Conservation (phyloP, 345 rosid species). For the Eucalyptus caleyi region DNA sequence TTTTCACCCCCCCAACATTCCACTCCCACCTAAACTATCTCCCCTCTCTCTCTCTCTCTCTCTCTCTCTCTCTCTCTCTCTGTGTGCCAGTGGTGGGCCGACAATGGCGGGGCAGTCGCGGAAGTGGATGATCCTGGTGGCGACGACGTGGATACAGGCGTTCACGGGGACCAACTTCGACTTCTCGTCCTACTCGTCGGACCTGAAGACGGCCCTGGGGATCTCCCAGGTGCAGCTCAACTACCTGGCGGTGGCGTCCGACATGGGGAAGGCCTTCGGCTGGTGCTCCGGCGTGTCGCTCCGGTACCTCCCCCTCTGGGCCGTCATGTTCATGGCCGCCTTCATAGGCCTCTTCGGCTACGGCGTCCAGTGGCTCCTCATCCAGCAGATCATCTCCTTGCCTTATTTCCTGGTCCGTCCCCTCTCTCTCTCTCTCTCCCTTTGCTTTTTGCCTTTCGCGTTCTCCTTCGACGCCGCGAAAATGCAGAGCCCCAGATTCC, state of each 20-base stretch:
- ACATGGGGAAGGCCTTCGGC: conserved; percentile 68
- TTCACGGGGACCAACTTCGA: conserved; percentile 81
- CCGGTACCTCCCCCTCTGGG: conserved; percentile 41
- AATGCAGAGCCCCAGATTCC: background rate
- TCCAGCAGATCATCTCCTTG: conserved; percentile 23
- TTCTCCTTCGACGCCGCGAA: background rate
- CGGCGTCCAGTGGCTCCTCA: conserved; percentile 69
- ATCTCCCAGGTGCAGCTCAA: conserved; percentile 63
- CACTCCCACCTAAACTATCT: background rate
- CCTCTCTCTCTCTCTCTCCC: background rate
- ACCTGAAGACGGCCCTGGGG: conserved; percentile 46
- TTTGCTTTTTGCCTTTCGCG: background rate
- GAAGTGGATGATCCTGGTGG: conserved; percentile 57
- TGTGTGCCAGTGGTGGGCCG: no score
- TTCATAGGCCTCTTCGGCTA: conserved; percentile 44
- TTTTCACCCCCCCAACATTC: background rate
- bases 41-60: background rate
- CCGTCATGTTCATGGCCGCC: conserved; percentile 45
- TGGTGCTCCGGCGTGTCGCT: conserved; percentile 67
- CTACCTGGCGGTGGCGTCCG: conserved; percentile 67
- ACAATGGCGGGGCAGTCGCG: conserved; percentile 41
- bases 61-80: background rate
- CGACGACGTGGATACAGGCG: conserved; percentile 71
- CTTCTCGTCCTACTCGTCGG: conserved; percentile 60
- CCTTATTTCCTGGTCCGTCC: conserved; percentile 57